phyloP scores from a whole-genome alignment of 495 filamentous ascomycete genomes.

The Trichoderma orchidacearum region DNA sequence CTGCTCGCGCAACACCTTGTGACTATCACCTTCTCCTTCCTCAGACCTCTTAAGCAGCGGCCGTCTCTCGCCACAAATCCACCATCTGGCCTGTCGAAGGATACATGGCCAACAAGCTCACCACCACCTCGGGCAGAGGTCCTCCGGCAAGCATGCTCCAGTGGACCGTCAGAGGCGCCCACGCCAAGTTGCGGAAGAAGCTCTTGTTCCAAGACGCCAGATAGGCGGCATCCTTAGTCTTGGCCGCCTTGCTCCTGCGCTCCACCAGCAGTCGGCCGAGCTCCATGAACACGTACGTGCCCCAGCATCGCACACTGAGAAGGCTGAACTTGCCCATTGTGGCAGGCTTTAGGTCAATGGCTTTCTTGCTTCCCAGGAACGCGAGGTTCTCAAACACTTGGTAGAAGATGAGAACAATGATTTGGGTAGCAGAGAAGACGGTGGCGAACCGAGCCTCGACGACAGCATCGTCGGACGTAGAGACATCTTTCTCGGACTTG shows the following conservation, averaged over 20 bases:
- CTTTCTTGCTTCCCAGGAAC: conserved; percentile 57
- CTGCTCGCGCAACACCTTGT: not conserved
- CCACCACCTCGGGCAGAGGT: conserved; percentile 37
- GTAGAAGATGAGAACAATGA: conserved; percentile 50
- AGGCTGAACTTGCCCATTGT: conserved; percentile 42
- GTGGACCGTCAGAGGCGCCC: conserved; percentile 53
- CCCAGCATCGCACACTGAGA: conserved; percentile 75
- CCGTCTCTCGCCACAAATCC: conserved; percentile 44
- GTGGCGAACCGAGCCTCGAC: conserved; percentile 25
- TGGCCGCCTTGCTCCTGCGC: conserved; percentile 15
- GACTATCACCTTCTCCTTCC: not conserved
- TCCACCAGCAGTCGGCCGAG: conserved; percentile 48
- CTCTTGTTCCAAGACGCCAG: conserved; percentile 27
- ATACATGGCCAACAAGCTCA: conserved; percentile 53
- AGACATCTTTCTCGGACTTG: conserved; percentile 5
- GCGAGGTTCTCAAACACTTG: conserved; percentile 77
- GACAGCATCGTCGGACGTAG: conserved; percentile 1
- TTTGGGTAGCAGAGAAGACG: conserved; percentile 50
- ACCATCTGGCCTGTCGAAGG: conserved; percentile 54
- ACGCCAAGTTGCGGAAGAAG: conserved; percentile 35
- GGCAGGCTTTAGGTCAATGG: conserved; percentile 44
- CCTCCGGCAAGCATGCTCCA: conserved; percentile 63
- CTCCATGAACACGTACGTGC: conserved; percentile 61
- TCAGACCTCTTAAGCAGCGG: not conserved
- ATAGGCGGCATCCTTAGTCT: conserved; percentile 29